phyloP scores from a whole-genome alignment of 2,329 filamentous ascomycete genomes.

The Beauveria pseudobassiana region DNA sequence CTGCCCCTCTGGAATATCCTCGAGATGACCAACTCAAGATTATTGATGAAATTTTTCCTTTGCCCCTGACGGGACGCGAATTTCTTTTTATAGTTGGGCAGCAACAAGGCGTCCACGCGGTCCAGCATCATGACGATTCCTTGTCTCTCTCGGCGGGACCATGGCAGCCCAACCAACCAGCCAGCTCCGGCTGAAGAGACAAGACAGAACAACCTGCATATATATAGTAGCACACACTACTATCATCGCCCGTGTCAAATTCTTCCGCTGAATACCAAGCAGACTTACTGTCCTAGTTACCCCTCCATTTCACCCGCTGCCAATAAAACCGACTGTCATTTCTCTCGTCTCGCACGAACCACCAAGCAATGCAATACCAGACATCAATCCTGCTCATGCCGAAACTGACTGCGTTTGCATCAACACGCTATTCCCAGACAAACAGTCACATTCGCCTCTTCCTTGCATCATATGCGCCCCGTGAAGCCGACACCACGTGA shows the following conservation, averaged over 20 bases:
- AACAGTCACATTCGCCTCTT: neutral
- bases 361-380: conserved; percentile 7
- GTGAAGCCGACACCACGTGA: conserved; percentile 3
- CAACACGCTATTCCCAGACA: neutral
- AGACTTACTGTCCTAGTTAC: neutral
- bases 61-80: neutral
- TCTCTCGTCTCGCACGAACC: neutral
- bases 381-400: neutral
- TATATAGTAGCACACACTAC: conserved; percentile 9
- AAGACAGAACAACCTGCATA: conserved; percentile 3
- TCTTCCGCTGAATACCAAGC: neutral
- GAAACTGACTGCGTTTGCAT: neutral
- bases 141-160: neutral
- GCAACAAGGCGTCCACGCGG: conserved; percentile 5
- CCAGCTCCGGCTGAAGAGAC: neutral
- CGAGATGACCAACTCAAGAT: neutral
- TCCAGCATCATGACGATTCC: conserved; percentile 1
- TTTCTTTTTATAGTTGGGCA: conserved; percentile 9
- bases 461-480: conserved; percentile 2
- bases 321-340: conserved; percentile 3
- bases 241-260: neutral
- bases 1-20: neutral
- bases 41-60: neutral
- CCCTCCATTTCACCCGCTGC: neutral
- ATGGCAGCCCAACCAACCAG: conserved; percentile 3